These are phyloP conservation scores for Schoenoplectus tabernaemontani DNA, from an alignment of 202 grass and related monocot species.

Conservation along the genomic window DNA sequence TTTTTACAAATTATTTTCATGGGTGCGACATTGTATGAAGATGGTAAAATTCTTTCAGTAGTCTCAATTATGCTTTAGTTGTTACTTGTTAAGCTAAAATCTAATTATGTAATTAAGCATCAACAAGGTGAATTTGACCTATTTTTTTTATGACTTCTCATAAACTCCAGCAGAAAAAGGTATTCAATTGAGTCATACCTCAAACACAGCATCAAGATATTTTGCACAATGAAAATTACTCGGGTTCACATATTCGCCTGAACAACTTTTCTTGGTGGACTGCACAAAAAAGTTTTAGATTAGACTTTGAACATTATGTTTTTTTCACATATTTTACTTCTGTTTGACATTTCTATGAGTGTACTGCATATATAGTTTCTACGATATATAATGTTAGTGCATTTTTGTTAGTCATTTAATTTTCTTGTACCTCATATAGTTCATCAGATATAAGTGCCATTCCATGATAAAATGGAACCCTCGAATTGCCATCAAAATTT, in stretches of 20 bases:
- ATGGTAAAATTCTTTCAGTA: too few species aligned
- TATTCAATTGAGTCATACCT: constrained; percentile 26
- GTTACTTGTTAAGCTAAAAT: too few species aligned
- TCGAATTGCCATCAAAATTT: constrained; percentile 15
- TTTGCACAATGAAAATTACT: constrained; percentile 32
- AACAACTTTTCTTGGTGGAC: constrained; percentile 43
- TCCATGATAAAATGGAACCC: constrained; percentile 41
- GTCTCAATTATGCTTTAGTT: too few species aligned
- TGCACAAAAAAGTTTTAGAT: constrained; percentile 2
- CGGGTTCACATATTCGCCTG: constrained; percentile 7
- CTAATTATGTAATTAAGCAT: too few species aligned
- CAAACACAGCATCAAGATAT: constrained; percentile 28
- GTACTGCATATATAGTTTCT: not conserved
- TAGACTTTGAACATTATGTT: not conserved
- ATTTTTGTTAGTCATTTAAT: not conserved
- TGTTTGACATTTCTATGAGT: not conserved
- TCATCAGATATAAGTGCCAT: constrained; percentile 63
- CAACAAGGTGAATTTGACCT: too few species aligned
- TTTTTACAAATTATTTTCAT: not conserved
- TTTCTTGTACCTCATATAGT: constrained; percentile 59
- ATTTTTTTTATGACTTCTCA: not conserved
- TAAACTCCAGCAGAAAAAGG: too few species aligned
- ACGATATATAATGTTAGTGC: not conserved
- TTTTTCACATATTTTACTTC: not conserved
- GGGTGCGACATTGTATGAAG: too few species aligned